A percentile compares a stretch with the other conserved stretches of the same genome.
Conservation (phyloP, 2,329 filamentous ascomycete species). For the Escovopsis sp. region DNA sequence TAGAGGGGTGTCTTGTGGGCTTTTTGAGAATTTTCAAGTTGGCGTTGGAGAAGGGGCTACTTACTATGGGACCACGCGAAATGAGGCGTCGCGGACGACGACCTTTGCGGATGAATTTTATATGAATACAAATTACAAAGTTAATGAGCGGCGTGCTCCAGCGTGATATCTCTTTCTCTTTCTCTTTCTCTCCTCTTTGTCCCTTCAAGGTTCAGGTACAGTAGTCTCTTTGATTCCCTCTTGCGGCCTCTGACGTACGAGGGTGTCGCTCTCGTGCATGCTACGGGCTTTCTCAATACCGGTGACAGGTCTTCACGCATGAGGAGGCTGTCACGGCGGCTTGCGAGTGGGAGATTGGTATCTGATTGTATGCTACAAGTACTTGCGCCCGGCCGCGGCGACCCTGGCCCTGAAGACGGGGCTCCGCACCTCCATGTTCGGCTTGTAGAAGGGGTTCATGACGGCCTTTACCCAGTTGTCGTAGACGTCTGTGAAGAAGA, state of each 20-base stretch:
- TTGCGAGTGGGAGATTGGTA: conserved; percentile 1
- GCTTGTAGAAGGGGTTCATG: conserved; percentile 91
- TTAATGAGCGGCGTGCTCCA: neutral
- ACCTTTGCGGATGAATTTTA: conserved; percentile 12
- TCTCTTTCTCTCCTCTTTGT: too few relatives aligned
- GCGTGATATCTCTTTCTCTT: too few relatives aligned
- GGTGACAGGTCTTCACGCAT: too few relatives aligned
- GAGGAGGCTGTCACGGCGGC: too few relatives aligned
- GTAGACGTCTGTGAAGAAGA: conserved; percentile 91
- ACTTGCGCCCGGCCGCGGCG: conserved; percentile 81
- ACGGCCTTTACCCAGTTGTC: conserved; percentile 93
- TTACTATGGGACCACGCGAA: conserved; percentile 16
- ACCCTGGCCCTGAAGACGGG: conserved; percentile 75
- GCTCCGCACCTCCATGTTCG: conserved; percentile 74
- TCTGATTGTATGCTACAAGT: conserved; percentile 40
- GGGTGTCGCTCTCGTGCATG: too few relatives aligned
- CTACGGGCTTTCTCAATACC: too few relatives aligned
- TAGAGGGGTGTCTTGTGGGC: conserved; percentile 1
- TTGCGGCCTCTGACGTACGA: too few relatives aligned
- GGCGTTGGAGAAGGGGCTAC: conserved; percentile 14
- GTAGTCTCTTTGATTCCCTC: too few relatives aligned
- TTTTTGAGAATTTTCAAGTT: conserved; percentile 13
- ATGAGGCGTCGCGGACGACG: conserved; percentile 21
- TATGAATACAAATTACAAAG: conserved; percentile 6
- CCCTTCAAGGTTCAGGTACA: too few relatives aligned